Evolutionary conservation across 2,329 filamentous ascomycete species (phyloP), one percentile per base, ranked within the genome.

Genomic region (Cladosporium sphaerospermum): DNA sequence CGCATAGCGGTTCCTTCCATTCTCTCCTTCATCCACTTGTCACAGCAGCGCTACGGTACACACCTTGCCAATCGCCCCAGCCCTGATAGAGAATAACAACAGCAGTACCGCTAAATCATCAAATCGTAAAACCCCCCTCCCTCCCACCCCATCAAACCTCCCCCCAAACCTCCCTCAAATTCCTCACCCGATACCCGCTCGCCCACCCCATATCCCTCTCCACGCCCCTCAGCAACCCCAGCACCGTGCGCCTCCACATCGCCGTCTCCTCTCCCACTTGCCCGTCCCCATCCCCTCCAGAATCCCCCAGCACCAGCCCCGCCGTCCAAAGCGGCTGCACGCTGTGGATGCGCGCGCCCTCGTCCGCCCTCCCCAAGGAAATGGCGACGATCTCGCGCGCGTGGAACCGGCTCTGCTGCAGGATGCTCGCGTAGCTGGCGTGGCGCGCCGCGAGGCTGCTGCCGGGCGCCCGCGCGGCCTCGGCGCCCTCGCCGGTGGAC

Each of bases 191-290:
- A 64, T 84, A 83, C 59, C 81, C 74, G 45, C 82, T 84, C 2
- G 81, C 78, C 79, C 81, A 84, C 2, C 82, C 82, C 39, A 81
- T 74, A 60, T 86, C 83, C n/a, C 67, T 69, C 64, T 86, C 82
- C 28, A 86, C 78, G 9, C 76, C 79, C 23, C 74, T 70, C 16
- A 86, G 67, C 36, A 85, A 63, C 10, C 75, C 71, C 36, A 85
- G 60, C 9, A 85, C 74, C 1, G 78, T 72, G 34, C 75, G 68
- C 13, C 81, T 77, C 65, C 84, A 82, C 9, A 69, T 69, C 28
- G 62, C 59, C 19, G 62, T 57, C 52, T 67, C 61, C 9, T 42
- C 54, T 13, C 57, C 57, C 36, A 58, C 57, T 5, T 31, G 13
- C 16, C 36, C 36, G 2, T 14, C 36, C 10, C 8, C 36, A 4